These are phyloP conservation scores for Grosmannia clavigera DNA, from an alignment of 2,329 filamentous ascomycete species.

Conservation along the genomic window DNA sequence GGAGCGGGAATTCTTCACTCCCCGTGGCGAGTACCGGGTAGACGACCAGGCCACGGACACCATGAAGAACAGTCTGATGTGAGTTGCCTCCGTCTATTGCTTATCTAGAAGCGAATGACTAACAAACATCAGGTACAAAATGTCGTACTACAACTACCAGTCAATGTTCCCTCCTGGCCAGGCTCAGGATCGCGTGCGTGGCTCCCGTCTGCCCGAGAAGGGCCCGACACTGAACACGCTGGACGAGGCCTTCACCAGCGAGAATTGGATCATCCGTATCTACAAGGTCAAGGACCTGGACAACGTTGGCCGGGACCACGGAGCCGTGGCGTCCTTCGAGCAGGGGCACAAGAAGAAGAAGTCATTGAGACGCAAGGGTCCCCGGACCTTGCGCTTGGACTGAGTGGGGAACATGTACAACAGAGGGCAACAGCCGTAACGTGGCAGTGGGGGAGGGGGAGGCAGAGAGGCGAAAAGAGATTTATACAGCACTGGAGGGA, in stretches of 20 bases:
- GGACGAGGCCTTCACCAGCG: conserved; percentile 95
- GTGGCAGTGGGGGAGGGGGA: background rate
- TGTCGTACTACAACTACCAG: conserved; percentile 99
- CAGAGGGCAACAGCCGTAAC: background rate
- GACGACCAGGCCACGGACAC: conserved; percentile 87
- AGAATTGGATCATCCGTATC: conserved; percentile 99
- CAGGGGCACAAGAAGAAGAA: conserved; percentile 78
- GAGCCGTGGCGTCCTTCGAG: conserved; percentile 55
- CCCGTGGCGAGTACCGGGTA: conserved; percentile 86
- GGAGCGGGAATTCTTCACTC: conserved; percentile 91
- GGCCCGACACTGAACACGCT: conserved; percentile 77
- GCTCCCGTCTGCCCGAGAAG: conserved; percentile 65
- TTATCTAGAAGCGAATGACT: background rate
- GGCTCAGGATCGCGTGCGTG: conserved; percentile 80
- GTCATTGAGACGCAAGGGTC: conserved; percentile 56
- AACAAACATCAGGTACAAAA: conserved; percentile 72
- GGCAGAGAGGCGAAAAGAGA: background rate
- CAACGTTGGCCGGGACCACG: conserved; percentile 85
- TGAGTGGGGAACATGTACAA: conserved; percentile 25
- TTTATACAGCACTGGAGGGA: conserved; percentile 2
- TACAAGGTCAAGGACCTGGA: conserved; percentile 99
- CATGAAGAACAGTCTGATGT: conserved; percentile 99
- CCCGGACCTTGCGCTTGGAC: conserved; percentile 59
- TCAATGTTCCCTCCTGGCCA: conserved; percentile 83
- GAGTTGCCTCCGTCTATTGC: conserved; percentile 27